These are phyloP conservation scores for Eucalyptus erythrocorys DNA, from an alignment of 345 rosid species.

Conservation along the genomic window DNA sequence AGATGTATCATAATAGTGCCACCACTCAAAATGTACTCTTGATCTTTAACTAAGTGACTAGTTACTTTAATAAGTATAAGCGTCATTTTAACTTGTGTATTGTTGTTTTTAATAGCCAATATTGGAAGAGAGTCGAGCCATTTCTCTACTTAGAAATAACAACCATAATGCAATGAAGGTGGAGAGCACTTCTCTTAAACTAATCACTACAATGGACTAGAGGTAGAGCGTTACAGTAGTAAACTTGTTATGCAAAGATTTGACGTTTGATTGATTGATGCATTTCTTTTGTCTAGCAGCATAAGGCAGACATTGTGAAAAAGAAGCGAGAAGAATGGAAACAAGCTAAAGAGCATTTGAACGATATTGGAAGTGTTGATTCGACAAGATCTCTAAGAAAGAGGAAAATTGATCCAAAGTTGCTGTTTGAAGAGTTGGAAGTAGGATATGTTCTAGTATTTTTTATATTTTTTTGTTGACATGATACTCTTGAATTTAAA, in stretches of 20 bases:
- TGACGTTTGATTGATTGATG: neutral
- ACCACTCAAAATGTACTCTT: neutral
- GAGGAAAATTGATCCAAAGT: neutral
- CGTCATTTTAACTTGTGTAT: neutral
- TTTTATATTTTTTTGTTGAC: neutral
- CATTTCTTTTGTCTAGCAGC: neutral
- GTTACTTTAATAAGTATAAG: neutral
- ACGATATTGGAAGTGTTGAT: neutral
- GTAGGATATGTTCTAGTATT: neutral
- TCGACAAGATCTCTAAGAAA: neutral
- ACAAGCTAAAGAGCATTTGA: neutral
- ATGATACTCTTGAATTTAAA: neutral
- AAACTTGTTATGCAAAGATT: neutral
- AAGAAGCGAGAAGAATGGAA: neutral
- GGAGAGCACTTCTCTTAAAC: neutral
- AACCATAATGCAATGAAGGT: neutral
- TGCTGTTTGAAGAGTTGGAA: neutral
- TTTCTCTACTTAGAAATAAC: neutral
- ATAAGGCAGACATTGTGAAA: neutral
- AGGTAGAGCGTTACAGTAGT: neutral
- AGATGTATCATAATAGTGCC: neutral
- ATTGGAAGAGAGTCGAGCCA: neutral
- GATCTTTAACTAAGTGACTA: neutral
- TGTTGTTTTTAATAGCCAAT: neutral
- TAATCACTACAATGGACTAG: neutral